Evolutionary conservation across 768 basidiomycete genomes (phyloP).

Genomic region (Pleurotus giganteus): DNA sequence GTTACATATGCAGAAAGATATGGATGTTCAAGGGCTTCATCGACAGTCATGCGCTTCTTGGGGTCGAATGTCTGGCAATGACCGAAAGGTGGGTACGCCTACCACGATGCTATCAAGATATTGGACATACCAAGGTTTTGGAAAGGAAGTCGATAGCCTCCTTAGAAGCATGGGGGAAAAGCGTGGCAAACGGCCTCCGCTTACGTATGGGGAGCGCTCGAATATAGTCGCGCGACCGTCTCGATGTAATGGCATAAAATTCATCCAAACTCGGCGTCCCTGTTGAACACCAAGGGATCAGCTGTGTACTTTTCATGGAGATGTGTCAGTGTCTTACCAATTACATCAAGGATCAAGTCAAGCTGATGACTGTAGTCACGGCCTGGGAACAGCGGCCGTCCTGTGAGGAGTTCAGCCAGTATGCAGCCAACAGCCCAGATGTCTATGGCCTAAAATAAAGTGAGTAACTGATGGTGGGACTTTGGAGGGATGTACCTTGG

Average conservation of each 20-base stretch:
- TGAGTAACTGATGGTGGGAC: constrained; percentile 1
- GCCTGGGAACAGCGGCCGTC: constrained; percentile 84
- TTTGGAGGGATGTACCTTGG: constrained; percentile 46
- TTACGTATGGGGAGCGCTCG: constrained; percentile 83
- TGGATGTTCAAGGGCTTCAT: constrained; percentile 80
- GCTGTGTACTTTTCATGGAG: constrained; percentile 5
- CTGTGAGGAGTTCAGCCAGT: constrained; percentile 78
- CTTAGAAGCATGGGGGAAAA: constrained; percentile 77
- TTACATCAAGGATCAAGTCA: constrained; percentile 83
- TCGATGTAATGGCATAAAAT: constrained; percentile 86
- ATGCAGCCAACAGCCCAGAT: constrained; percentile 77
- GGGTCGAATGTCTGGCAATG: constrained; percentile 74
- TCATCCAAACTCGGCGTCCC: constrained; percentile 87
- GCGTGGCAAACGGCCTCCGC: constrained; percentile 59
- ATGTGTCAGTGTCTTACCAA: constrained; percentile 43
- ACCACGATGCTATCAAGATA: constrained; percentile 33
- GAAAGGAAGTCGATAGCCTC: constrained; percentile 72
- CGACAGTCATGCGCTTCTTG: constrained; percentile 79
- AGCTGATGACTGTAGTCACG: constrained; percentile 88
- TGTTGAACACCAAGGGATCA: constrained; percentile 21
- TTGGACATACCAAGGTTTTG: constrained; percentile 57
- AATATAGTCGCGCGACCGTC: constrained; percentile 84
- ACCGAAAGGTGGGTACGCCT: constrained; percentile 16
- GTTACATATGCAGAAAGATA: constrained; percentile 76
- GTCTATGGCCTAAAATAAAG: constrained; percentile 52